phyloP scores from a whole-genome alignment of 208 protist genomes.

The Acanthamoeba polyphaga region DNA sequence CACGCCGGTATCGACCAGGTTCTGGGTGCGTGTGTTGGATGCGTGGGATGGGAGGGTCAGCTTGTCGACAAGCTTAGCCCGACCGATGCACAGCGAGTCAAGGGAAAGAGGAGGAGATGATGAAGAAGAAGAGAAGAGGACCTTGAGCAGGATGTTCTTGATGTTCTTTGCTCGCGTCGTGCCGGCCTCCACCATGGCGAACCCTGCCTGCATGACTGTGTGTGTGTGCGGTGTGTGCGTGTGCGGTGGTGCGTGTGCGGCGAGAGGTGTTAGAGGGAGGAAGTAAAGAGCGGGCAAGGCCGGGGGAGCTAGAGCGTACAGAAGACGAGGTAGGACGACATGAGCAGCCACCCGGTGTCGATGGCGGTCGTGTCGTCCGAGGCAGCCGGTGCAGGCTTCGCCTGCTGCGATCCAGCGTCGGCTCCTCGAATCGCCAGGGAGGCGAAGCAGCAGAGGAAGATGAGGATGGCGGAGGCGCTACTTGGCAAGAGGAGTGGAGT shows the following conservation, averaged over 20 bases:
- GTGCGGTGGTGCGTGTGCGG: background rate
- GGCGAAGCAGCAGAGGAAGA: background rate
- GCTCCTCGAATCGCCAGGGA: no score
- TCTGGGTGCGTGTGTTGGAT: background rate
- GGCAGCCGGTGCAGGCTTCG: background rate
- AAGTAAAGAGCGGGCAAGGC: background rate
- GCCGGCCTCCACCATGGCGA: constrained; percentile 67
- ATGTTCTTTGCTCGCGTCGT: constrained; percentile 71
- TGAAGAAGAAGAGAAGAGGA: no score
- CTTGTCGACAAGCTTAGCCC: no score
- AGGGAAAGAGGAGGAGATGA: background rate
- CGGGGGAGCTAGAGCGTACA: constrained; percentile 25
- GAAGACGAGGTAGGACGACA: constrained; percentile 55
- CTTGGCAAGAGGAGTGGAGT: no score
- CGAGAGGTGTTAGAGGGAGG: background rate
- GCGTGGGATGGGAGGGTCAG: background rate
- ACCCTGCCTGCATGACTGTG: constrained; percentile 69
- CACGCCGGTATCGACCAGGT: constrained; percentile 32
- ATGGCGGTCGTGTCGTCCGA: constrained; percentile 7
- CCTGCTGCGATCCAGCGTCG: constrained; percentile 36
- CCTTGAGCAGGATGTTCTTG: constrained; percentile 74
- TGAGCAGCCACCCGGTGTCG: constrained; percentile 58
- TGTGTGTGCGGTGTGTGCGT: background rate
- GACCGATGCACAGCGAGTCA: background rate
- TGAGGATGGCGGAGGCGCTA: no score